phyloP scores from a whole-genome alignment of 768 basidiomycete genomes.

The Pisolithus albus region DNA sequence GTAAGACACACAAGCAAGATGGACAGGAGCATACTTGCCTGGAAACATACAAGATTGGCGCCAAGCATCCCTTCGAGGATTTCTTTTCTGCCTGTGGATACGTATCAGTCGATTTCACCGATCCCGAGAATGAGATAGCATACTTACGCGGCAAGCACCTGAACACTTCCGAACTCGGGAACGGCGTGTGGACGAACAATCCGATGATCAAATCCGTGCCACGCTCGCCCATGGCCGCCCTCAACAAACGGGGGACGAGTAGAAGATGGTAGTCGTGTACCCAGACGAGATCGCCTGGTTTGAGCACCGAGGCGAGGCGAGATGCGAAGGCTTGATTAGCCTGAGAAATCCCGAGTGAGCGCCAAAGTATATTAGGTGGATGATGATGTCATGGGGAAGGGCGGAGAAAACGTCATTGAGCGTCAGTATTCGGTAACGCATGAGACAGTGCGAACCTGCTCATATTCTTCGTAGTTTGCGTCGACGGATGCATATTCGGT shows the following conservation, averaged over 20 bases:
- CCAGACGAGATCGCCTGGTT: slow-evolving; percentile 89
- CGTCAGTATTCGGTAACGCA: neutral
- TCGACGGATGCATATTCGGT: slow-evolving; percentile 85
- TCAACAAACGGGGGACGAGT: slow-evolving; percentile 79
- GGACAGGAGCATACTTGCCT: slow-evolving; percentile 33
- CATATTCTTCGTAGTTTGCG: slow-evolving; percentile 51
- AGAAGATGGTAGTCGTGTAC: slow-evolving; percentile 95
- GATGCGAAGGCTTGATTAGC: slow-evolving; percentile 82
- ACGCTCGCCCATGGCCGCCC: slow-evolving; percentile 47
- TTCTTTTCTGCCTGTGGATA: slow-evolving; percentile 64
- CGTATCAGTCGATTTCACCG: neutral
- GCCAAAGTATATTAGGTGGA: slow-evolving; percentile 38
- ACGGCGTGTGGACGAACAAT: slow-evolving; percentile 95
- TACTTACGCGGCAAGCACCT: slow-evolving; percentile 80
- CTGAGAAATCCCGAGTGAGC: slow-evolving; percentile 18
- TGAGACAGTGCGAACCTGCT: slow-evolving; percentile 13
- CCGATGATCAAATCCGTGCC: slow-evolving; percentile 50
- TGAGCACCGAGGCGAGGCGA: slow-evolving; percentile 67
- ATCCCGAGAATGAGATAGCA: neutral
- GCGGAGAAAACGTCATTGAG: neutral
- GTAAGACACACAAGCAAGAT: neutral
- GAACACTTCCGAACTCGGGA: slow-evolving; percentile 96
- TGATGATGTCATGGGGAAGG: slow-evolving; percentile 41
- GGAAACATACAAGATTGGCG: slow-evolving; percentile 94
- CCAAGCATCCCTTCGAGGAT: slow-evolving; percentile 98